Conservation (phyloP, 768 basidiomycete species). For the Glaciozyma martinii region DNA sequence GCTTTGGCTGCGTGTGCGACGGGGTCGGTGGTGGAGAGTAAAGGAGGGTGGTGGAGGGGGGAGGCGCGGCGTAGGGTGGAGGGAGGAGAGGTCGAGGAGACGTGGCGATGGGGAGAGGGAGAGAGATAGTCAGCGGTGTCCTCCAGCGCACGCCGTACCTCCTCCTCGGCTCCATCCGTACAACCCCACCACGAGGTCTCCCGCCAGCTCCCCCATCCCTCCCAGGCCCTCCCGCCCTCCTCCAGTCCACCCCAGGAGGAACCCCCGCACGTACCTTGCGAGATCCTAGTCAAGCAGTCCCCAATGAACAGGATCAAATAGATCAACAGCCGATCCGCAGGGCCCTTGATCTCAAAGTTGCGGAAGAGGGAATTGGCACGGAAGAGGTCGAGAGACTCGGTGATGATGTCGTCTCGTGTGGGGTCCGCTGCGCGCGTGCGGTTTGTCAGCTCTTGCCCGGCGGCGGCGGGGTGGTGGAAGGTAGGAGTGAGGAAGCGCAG, state of each 20-base stretch:
- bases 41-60: conserved; percentile 45
- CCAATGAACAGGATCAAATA: conserved; percentile 95
- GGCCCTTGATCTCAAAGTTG: conserved; percentile 90
- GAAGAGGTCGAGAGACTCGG: conserved; percentile 93
- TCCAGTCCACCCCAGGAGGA: not conserved
- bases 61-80: not conserved
- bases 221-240: not conserved
- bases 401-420: conserved; percentile 74
- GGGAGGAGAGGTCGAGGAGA: not conserved
- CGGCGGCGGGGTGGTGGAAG: not conserved
- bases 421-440: conserved; percentile 57
- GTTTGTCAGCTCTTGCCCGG: not conserved
- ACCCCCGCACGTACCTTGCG: conserved; percentile 41
- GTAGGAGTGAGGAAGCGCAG: too few relatives aligned
- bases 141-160: not conserved
- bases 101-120: not conserved
- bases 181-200: not conserved
- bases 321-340: conserved; percentile 56
- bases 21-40: conserved; percentile 37
- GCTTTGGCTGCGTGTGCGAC: conserved; percentile 3
- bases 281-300: conserved; percentile 88
- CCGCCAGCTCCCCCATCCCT: not conserved
- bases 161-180: not conserved
- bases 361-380: conserved; percentile 98
- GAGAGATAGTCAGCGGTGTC: not conserved